Evolutionary conservation across 2,329 filamentous ascomycete genomes (phyloP), one percentile per base, ranked within the genome.

Genomic region (Cladophialophora yegresii): DNA sequence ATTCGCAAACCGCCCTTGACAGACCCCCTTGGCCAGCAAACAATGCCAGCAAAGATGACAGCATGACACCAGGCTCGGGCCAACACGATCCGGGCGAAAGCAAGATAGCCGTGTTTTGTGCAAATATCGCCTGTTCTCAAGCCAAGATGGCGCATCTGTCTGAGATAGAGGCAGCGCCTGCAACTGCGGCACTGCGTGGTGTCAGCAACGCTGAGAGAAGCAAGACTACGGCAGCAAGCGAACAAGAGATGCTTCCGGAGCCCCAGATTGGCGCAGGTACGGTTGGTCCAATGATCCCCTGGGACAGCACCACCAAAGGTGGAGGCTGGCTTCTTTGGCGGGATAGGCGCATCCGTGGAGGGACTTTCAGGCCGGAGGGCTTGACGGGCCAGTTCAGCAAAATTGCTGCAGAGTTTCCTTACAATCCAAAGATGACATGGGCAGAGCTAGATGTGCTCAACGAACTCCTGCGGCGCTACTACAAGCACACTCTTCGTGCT

Each of bases 321-420:
- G 68, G 68, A 10, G 22, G 45, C n/a, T 70, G 67, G 64, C 62
- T 70, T n/a, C 53, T 43, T 30, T 54, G 32, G 16, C 66, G 68
- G 22, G 68, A 70, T 36, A 40, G 16, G 4, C 51, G 32, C n/a
- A 64, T 69, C 36, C 67, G 61, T 36, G n/a, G 28, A 10, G 68
- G 67, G 26, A 47, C 4, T 4, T 69, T 56, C 61, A 22, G n/a
- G 1, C 5, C 36, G 5, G 33, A 50, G n/a, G 53, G 54, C 13
- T 26, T 10, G 28, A n/a, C 20, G 28, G 40, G 47, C 58, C 4
- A 10, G 13, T 58, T 22, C 30, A 57, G 54, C n/a, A 28, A 62
- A 10, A 30, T 69, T 5, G 49, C 59, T 57, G 43, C 54, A 20
- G 51, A 32, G 26, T 70, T 70, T 49, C 68, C 67, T 30, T 70